Percentiles rank a stretch among this genome's conserved stretches.
These are phyloP conservation scores for Hyaloscypha hepaticicola DNA, from an alignment of 495 filamentous ascomycete species.

Conservation along the genomic window DNA sequence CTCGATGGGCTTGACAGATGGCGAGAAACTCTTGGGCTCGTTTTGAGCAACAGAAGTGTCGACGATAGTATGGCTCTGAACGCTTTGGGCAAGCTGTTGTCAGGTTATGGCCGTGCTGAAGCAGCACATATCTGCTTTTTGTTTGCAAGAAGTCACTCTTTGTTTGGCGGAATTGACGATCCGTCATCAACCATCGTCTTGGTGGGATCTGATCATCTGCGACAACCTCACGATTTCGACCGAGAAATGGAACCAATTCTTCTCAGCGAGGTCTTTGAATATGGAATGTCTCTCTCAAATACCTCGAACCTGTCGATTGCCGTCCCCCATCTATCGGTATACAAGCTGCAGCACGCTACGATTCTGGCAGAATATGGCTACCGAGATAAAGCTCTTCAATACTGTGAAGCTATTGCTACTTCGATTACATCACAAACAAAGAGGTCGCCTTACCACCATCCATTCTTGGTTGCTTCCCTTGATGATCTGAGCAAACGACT, in stretches of 20 bases:
- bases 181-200: conserved; percentile 74
- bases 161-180: conserved; percentile 85
- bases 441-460: conserved; percentile 80
- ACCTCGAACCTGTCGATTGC: conserved; percentile 53
- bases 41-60: conserved; percentile 81
- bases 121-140: conserved; percentile 86
- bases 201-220: conserved; percentile 76
- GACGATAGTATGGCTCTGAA: conserved; percentile 75
- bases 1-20: conserved; percentile 87
- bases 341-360: conserved; percentile 85
- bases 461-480: conserved; percentile 65
- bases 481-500: conserved; percentile 83
- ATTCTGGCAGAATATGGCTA: conserved; percentile 80
- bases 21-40: conserved; percentile 83
- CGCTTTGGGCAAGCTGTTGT: conserved; percentile 80
- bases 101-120: conserved; percentile 81
- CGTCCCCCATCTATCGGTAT: conserved; percentile 78
- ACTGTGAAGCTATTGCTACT: conserved; percentile 82
- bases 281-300: conserved; percentile 64
- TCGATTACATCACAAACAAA: conserved; percentile 80
- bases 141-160: conserved; percentile 54
- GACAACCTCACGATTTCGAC: conserved; percentile 61
- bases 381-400: conserved; percentile 79
- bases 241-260: conserved; percentile 81
- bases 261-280: conserved; percentile 92